These are phyloP conservation scores for Salisapilia sapeloensis DNA, from an alignment of 352 stramenopile genomes.

Conservation along the genomic window DNA sequence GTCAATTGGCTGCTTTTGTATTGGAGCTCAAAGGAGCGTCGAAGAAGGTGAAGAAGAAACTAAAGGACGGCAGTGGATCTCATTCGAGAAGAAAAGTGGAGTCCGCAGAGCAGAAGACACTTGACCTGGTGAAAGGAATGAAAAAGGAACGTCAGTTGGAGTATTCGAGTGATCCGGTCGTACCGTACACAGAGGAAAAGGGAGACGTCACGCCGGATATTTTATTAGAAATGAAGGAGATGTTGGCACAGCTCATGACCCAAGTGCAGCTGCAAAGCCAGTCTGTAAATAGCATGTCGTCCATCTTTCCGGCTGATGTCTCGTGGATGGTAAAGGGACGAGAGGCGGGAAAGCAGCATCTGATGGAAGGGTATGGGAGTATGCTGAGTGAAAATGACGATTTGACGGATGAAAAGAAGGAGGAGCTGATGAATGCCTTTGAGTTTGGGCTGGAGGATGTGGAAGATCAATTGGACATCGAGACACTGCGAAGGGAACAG, in stretches of 20 bases:
- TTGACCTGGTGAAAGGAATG: slow-evolving; percentile 3
- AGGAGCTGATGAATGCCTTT: slow-evolving; percentile 12
- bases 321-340: slow-evolving; percentile 1
- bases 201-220: slow-evolving; percentile 18
- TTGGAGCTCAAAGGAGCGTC: background rate
- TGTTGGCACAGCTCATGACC: slow-evolving; percentile 16
- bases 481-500: too few relatives aligned
- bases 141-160: slow-evolving; percentile 8
- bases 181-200: slow-evolving; percentile 3
- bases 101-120: slow-evolving; percentile 3
- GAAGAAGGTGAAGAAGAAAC: slow-evolving; percentile 12
- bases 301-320: background rate
- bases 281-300: background rate
- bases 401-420: slow-evolving; percentile 19
- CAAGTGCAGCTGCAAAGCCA: slow-evolving; percentile 3
- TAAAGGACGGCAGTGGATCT: slow-evolving; percentile 10
- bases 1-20: background rate
- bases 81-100: slow-evolving; percentile 8
- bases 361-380: slow-evolving; percentile 7
- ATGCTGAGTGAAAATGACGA: slow-evolving; percentile 30
- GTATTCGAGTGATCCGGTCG: background rate
- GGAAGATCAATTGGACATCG: slow-evolving; percentile 7
- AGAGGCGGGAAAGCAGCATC: slow-evolving; percentile 1
- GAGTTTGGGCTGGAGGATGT: slow-evolving; percentile 12
- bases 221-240: slow-evolving; percentile 45